Conservation (phyloP, 2,329 filamentous ascomycete genomes). For the Calonectria montana region DNA sequence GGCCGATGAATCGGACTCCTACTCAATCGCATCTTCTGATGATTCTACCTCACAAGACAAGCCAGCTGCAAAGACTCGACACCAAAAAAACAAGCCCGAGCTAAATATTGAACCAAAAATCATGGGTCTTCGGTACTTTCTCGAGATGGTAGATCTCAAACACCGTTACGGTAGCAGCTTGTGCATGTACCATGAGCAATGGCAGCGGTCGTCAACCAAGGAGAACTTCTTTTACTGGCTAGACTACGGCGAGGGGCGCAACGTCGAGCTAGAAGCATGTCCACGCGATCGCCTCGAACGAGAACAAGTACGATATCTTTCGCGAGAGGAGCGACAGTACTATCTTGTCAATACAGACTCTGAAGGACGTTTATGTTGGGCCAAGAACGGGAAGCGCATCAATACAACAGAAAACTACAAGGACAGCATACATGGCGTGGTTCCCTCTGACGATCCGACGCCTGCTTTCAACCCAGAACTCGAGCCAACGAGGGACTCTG, state of each 20-base stretch:
- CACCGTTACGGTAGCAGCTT: slow-evolving; percentile 90
- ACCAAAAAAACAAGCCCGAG: slow-evolving; percentile 63
- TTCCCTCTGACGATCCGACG: slow-evolving; percentile 69
- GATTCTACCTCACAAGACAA: slow-evolving; percentile 51
- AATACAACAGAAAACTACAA: slow-evolving; percentile 81
- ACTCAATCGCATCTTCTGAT: slow-evolving; percentile 43
- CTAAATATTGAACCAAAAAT: slow-evolving; percentile 76
- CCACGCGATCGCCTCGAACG: slow-evolving; percentile 79
- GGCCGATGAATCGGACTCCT: slow-evolving; percentile 63
- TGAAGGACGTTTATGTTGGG: slow-evolving; percentile 85
- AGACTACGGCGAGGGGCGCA: slow-evolving; percentile 80
- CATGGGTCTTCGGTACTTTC: slow-evolving; percentile 89
- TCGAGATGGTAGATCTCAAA: slow-evolving; percentile 86
- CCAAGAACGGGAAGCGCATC: slow-evolving; percentile 82
- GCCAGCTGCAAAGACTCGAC: slow-evolving; percentile 51
- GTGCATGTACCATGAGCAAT: slow-evolving; percentile 83
- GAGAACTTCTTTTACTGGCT: slow-evolving; percentile 97
- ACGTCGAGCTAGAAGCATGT: slow-evolving; percentile 76
- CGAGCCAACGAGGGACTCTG: slow-evolving; percentile 26
- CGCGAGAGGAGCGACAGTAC: slow-evolving; percentile 81
- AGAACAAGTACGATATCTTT: slow-evolving; percentile 86
- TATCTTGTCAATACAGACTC: slow-evolving; percentile 83
- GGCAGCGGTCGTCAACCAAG: slow-evolving; percentile 80
- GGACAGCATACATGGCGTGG: slow-evolving; percentile 82
- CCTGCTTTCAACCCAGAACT: slow-evolving; percentile 59